These are phyloP conservation scores for Medicago lupulina DNA, from an alignment of 306 rosid species.

Conservation along the genomic window DNA sequence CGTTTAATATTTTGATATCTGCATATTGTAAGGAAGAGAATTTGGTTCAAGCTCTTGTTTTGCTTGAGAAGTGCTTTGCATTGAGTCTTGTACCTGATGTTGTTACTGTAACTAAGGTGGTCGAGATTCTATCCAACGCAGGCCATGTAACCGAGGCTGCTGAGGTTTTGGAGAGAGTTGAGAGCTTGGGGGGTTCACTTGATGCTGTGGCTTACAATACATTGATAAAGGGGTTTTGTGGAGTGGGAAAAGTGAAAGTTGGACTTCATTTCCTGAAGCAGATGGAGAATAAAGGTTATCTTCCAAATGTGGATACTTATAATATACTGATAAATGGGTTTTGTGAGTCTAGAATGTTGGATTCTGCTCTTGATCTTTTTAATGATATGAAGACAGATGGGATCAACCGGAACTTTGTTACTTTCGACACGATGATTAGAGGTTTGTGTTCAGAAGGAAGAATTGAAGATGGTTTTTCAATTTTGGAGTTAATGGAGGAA, in stretches of 20 bases:
- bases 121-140: constrained; percentile 61
- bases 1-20: constrained; percentile 69
- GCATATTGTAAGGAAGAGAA: constrained; percentile 69
- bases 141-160: constrained; percentile 66
- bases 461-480: constrained; percentile 57
- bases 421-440: constrained; percentile 61
- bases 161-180: constrained; percentile 71
- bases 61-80: constrained; percentile 70
- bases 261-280: constrained; percentile 67
- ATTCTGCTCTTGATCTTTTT: constrained; percentile 70
- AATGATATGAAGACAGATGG: constrained; percentile 80
- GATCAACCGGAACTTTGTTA: constrained; percentile 58
- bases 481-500: constrained; percentile 77
- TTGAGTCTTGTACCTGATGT: constrained; percentile 70
- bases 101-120: constrained; percentile 64
- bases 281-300: constrained; percentile 79
- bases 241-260: constrained; percentile 60
- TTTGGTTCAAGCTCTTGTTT: constrained; percentile 71
- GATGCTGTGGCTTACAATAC: constrained; percentile 83
- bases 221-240: constrained; percentile 69
- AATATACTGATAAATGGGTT: constrained; percentile 66
- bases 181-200: constrained; percentile 59
- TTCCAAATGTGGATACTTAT: constrained; percentile 73
- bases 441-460: constrained; percentile 72
- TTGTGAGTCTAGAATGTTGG: constrained; percentile 57